phyloP scores from a whole-genome alignment of 371 early-diverging fungal species.

The Mortierella polycephala region DNA sequence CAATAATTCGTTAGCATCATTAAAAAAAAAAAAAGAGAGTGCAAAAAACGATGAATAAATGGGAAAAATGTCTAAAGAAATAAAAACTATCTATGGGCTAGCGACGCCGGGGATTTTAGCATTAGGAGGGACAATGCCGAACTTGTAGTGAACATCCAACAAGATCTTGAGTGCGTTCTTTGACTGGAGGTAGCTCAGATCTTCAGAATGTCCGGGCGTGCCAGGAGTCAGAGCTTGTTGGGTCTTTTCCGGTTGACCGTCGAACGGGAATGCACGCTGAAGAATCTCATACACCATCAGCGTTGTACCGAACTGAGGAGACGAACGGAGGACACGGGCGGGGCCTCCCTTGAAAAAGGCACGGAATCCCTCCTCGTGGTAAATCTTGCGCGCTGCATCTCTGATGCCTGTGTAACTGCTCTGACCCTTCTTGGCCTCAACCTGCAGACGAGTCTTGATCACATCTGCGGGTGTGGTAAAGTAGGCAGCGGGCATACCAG shows the following conservation, averaged over 20 bases:
- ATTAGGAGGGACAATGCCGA: conserved; percentile 50
- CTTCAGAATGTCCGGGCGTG: conserved; percentile 35
- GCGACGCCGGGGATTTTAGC: conserved; percentile 34
- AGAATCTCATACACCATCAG: conserved; percentile 93
- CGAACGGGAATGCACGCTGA: conserved; percentile 82
- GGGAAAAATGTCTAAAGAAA: neutral
- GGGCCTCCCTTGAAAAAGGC: conserved; percentile 98
- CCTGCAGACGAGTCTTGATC: conserved; percentile 98
- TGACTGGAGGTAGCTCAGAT: conserved; percentile 62
- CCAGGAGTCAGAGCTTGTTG: conserved; percentile 39
- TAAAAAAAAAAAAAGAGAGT: neutral
- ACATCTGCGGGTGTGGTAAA: conserved; percentile 98
- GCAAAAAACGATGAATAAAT: no score
- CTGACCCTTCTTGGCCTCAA: conserved; percentile 93
- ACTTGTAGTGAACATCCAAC: conserved; percentile 60
- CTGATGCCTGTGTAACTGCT: conserved; percentile 87
- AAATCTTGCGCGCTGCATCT: conserved; percentile 91
- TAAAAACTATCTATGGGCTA: conserved; percentile 5
- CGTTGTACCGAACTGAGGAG: conserved; percentile 97
- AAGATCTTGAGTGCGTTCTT: conserved; percentile 75
- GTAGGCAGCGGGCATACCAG: conserved; percentile 99
- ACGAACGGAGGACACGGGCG: conserved; percentile 85
- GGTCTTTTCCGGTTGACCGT: conserved; percentile 54
- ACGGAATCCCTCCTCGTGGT: conserved; percentile 90
- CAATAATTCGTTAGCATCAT: no score